phyloP scores from a whole-genome alignment of 495 filamentous ascomycete genomes.

The Bathelium albidoporum region DNA sequence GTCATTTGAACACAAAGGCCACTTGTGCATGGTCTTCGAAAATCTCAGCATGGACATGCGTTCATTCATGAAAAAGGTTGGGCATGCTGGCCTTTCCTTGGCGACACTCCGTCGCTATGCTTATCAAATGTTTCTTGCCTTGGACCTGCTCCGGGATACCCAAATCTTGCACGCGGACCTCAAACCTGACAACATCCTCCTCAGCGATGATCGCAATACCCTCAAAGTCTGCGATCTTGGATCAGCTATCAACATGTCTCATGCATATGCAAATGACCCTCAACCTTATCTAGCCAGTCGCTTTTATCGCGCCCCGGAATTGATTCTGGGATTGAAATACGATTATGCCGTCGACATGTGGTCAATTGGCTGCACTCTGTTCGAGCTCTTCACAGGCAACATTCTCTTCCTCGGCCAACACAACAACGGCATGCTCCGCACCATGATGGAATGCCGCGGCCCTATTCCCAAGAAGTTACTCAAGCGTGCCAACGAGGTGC shows the following conservation, averaged over 20 bases:
- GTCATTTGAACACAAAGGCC: slow-evolving; percentile 85
- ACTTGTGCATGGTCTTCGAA: slow-evolving; percentile 95
- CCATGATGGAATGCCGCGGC: slow-evolving; percentile 92
- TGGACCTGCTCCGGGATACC: slow-evolving; percentile 77
- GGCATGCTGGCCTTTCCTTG: slow-evolving; percentile 82
- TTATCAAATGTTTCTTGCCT: slow-evolving; percentile 83
- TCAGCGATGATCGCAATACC: slow-evolving; percentile 67
- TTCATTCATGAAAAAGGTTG: slow-evolving; percentile 93
- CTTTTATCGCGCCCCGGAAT: slow-evolving; percentile 94
- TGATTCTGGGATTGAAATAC: slow-evolving; percentile 90
- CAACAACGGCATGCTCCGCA: slow-evolving; percentile 95
- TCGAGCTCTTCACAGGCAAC: slow-evolving; percentile 93
- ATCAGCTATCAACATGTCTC: slow-evolving; percentile 60
- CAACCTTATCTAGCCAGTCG: slow-evolving; percentile 90
- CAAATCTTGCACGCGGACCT: slow-evolving; percentile 91
- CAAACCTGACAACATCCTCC: slow-evolving; percentile 93
- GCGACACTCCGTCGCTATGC: slow-evolving; percentile 79
- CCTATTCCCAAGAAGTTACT: slow-evolving; percentile 83
- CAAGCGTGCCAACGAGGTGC: slow-evolving; percentile 63
- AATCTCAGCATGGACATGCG: slow-evolving; percentile 87
- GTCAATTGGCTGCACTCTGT: slow-evolving; percentile 94
- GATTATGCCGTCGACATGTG: slow-evolving; percentile 94
- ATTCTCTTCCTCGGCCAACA: slow-evolving; percentile 90
- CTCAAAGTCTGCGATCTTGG: slow-evolving; percentile 95
- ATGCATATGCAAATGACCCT: slow-evolving; percentile 51